A percentile compares a stretch with the other conserved stretches of the same genome.
Evolutionary conservation across 192 early-diverging fungal species (phyloP).

Genomic region (Podila verticillata): DNA sequence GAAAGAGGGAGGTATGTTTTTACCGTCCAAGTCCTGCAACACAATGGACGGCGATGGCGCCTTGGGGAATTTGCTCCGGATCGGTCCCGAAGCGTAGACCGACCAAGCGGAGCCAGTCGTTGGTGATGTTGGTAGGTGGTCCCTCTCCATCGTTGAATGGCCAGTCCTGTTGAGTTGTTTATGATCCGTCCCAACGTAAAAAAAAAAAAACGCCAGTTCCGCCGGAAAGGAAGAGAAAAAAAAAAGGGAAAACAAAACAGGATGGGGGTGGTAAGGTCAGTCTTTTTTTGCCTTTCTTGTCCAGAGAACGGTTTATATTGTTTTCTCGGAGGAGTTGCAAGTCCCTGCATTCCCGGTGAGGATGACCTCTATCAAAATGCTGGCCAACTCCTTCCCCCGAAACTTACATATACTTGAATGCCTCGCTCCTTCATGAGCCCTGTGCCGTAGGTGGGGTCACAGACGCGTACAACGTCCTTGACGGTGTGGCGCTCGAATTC

Average conservation of each 20-base stretch:
- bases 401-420: slow-evolving; percentile 72
- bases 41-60: slow-evolving; percentile 75
- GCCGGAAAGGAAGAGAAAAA: no score
- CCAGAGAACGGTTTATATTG: no score
- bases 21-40: slow-evolving; percentile 84
- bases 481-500: slow-evolving; percentile 74
- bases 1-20: not conserved
- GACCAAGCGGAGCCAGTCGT: slow-evolving; percentile 75
- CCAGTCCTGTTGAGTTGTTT: slow-evolving; percentile 67
- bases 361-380: no score
- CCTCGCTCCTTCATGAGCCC: slow-evolving; percentile 60
- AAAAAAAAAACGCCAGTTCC: no score
- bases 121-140: slow-evolving; percentile 68
- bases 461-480: slow-evolving; percentile 84
- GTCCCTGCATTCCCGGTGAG: no score
- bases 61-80: slow-evolving; percentile 27
- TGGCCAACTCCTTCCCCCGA: no score
- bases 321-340: no score
- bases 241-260: no score
- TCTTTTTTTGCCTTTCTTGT: no score
- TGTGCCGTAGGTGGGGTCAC: slow-evolving; percentile 84
- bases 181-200: no score
- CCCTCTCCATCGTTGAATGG: slow-evolving; percentile 76
- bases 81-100: slow-evolving; percentile 58
- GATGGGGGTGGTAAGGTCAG: no score